phyloP scores from a whole-genome alignment of 805 yeast genomes.

The Jamesozyma lodderae region DNA sequence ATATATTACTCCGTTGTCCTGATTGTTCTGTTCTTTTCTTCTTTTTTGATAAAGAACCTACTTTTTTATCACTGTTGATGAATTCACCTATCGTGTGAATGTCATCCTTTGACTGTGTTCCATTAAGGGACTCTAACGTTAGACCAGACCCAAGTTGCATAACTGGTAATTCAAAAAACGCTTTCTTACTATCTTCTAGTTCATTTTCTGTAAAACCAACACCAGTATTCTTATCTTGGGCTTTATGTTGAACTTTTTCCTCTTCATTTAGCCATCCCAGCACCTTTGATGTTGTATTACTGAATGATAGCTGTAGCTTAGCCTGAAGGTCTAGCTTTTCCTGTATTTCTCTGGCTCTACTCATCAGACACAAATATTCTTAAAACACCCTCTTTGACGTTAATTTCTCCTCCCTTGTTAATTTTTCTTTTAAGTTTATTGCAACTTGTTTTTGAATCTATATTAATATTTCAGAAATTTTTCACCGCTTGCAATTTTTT shows the following conservation, averaged over 20 bases:
- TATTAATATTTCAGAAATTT: too few relatives aligned
- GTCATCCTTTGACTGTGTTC: slow-evolving; percentile 13
- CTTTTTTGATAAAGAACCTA: slow-evolving; percentile 26
- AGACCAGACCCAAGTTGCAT: slow-evolving; percentile 28
- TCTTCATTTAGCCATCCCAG: slow-evolving; percentile 20
- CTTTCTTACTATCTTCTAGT: slow-evolving; percentile 15
- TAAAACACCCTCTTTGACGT: too few relatives aligned
- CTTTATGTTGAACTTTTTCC: slow-evolving; percentile 1
- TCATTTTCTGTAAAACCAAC: slow-evolving; percentile 5
- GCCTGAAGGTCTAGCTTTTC: slow-evolving; percentile 29
- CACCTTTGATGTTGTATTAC: slow-evolving; percentile 17
- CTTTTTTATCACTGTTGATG: slow-evolving; percentile 27
- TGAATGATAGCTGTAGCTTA: slow-evolving; percentile 23
- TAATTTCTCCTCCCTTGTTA: too few relatives aligned
- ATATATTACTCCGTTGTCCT: slow-evolving; percentile 12
- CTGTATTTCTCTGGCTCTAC: slow-evolving; percentile 28
- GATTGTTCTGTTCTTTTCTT: slow-evolving; percentile 12
- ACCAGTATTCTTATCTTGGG: neutral
- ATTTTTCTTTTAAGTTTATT: too few relatives aligned
- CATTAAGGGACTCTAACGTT: slow-evolving; percentile 10
- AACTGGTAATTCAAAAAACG: slow-evolving; percentile 27
- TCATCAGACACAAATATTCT: too few relatives aligned
- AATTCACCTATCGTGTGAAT: slow-evolving; percentile 32
- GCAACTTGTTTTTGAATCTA: too few relatives aligned
- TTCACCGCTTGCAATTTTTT: too few relatives aligned